These are phyloP conservation scores for Penicillium carneum DNA, from an alignment of 2,329 filamentous ascomycete genomes.

Conservation along the genomic window DNA sequence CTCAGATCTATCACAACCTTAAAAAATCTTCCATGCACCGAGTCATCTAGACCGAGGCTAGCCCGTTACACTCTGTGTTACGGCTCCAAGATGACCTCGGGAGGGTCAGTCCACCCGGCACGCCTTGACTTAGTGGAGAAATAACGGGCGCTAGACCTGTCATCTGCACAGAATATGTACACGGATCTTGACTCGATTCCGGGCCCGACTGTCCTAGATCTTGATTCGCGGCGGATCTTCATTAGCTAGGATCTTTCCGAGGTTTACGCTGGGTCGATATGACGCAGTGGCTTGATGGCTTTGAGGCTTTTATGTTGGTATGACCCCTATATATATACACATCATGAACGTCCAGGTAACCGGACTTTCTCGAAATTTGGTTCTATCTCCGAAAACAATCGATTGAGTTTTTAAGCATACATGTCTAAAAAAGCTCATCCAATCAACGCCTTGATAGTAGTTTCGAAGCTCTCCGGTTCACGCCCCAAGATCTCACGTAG, in stretches of 20 bases:
- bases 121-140: conserved; percentile 20
- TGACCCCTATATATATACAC: background rate
- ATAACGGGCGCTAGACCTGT: conserved; percentile 16
- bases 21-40: background rate
- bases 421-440: background rate
- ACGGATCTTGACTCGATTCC: conserved; percentile 21
- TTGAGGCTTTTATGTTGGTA: background rate
- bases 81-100: background rate
- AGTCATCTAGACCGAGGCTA: conserved; percentile 6
- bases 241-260: background rate
- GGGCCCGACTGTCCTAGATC: conserved; percentile 26
- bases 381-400: background rate
- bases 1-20: conserved; percentile 13
- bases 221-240: conserved; percentile 19
- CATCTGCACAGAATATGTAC: conserved; percentile 11
- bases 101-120: conserved; percentile 27
- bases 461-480: conserved; percentile 55
- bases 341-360: background rate
- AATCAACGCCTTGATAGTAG: conserved; percentile 34
- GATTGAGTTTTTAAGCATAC: background rate
- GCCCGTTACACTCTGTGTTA: conserved; percentile 8
- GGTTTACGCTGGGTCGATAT: background rate
- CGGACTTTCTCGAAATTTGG: background rate
- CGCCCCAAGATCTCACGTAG: conserved; percentile 54
- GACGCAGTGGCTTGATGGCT: background rate